These are phyloP conservation scores for Boletus edulis DNA, from an alignment of 768 basidiomycete species.

Conservation along the genomic window DNA sequence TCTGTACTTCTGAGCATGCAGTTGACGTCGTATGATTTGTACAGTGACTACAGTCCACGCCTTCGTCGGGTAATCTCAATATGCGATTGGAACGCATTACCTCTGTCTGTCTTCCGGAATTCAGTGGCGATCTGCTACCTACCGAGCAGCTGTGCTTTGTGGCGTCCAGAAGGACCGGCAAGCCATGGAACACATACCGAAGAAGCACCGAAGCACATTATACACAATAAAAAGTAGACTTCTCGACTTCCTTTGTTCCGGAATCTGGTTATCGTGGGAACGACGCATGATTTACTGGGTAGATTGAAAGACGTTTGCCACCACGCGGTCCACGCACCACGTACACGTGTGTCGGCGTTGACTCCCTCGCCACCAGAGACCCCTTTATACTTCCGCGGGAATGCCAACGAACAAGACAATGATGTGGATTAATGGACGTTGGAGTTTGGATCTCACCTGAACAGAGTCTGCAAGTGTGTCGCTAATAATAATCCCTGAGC, in stretches of 20 bases:
- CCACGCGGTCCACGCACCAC: conserved; percentile 18
- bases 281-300: neutral
- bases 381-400: too few species aligned
- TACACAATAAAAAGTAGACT: conserved; percentile 21
- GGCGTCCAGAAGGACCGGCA: conserved; percentile 14
- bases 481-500: neutral
- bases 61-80: neutral
- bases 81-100: neutral
- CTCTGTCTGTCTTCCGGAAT: neutral
- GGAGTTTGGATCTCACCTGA: too few species aligned
- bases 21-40: neutral
- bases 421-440: too few species aligned
- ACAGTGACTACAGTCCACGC: too few species aligned
- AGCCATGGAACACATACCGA: neutral
- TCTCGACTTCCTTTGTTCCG: conserved; percentile 22
- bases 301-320: conserved; percentile 5
- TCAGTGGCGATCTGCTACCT: neutral
- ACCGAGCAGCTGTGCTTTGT: conserved; percentile 20
- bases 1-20: neutral
- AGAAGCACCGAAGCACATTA: conserved; percentile 5
- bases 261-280: conserved; percentile 14
- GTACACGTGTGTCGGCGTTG: conserved; percentile 6
- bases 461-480: neutral
- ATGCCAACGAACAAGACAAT: too few species aligned
- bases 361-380: too few species aligned